Conservation (phyloP, 1,284 basidiomycete species). For the Caloboletus firmus region DNA sequence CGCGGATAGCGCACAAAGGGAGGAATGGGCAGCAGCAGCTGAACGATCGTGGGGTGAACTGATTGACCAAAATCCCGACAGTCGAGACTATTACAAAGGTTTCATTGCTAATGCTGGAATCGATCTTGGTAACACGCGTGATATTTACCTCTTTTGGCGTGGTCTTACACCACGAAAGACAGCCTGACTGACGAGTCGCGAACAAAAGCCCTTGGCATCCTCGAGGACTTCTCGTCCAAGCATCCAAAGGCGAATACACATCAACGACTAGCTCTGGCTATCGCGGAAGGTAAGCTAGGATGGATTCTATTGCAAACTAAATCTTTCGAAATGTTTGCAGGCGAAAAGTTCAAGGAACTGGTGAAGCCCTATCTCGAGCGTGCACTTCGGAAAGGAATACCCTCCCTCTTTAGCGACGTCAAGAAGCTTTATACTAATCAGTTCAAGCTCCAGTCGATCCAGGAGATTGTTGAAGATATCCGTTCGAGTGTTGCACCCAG, state of each 20-base stretch:
- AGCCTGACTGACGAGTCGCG: constrained; percentile 53
- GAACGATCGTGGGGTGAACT: constrained; percentile 71
- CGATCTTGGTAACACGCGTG: constrained; percentile 53
- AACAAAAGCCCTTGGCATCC: constrained; percentile 53
- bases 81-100: constrained; percentile 76
- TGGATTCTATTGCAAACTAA: neutral
- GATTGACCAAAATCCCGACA: constrained; percentile 86
- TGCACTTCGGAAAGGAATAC: constrained; percentile 84
- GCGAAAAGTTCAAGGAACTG: constrained; percentile 65
- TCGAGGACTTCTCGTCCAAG: constrained; percentile 61
- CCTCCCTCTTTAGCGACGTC: constrained; percentile 92
- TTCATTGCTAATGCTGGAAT: constrained; percentile 70
- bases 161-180: constrained; percentile 19
- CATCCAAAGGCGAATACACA: constrained; percentile 75
- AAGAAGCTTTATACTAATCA: constrained; percentile 78
- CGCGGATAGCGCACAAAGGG: constrained; percentile 48
- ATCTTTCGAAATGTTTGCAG: constrained; percentile 32
- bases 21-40: constrained; percentile 23
- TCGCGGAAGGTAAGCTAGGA: constrained; percentile 52
- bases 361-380: constrained; percentile 70
- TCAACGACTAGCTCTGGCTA: constrained; percentile 66
- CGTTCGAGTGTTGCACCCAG: constrained; percentile 38
- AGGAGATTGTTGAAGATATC: constrained; percentile 68
- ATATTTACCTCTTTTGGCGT: neutral
- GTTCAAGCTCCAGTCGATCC: constrained; percentile 67